Evolutionary conservation across 2,329 filamentous ascomycete species (phyloP), one percentile per base, ranked within the genome.

Genomic region (Colletotrichum chlorophyti): DNA sequence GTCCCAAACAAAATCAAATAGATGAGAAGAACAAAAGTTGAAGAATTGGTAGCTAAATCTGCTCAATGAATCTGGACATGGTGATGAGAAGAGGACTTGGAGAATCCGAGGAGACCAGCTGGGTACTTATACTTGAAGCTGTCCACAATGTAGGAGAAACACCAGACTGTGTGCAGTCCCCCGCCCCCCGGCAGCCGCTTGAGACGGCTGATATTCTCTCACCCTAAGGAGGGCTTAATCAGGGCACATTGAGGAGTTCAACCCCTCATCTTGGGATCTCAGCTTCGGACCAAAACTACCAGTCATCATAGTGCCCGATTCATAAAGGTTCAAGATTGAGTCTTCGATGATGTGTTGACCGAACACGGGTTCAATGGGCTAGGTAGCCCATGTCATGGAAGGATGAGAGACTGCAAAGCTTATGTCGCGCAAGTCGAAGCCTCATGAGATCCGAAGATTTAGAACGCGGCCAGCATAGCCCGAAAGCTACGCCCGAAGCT

Each of bases 41-140:
- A n/a, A 34, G 14, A n/a, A 5, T 4, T 14, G 19, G 11, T 15
- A 24, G 17, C 15, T 34, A 27, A 31, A 40, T 11, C 5, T 10
- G 3, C 40, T 8, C 14, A 37, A 37, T 34, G 12, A 41, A 23
- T 53, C 27, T 45, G 40, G 48, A 34, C 46, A 32, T 27, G 53
- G 24, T 53, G 48, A 34, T n/a, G n/a, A n/a, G 24, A 46, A 29
- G n/a, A 5, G 14, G n/a, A 10, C 0, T 3, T 12, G 5, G 2
- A 27, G 10, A 41, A 19, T 9, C 7, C 3, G 3, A 8, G 5
- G 32, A 34, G 4, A 24, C 4, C 10, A 11, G 4, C 29, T 23
- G 10, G 32, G 6, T 58, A 58, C 11, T 58, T 58, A 54, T 58
- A 58, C 2, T 41, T 11, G 23, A 10, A 9, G 6, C 34, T 26